Base-by-base conservation (phyloP, 495 filamentous ascomycete genomes). In the Pyrenula massariospora region DNA sequence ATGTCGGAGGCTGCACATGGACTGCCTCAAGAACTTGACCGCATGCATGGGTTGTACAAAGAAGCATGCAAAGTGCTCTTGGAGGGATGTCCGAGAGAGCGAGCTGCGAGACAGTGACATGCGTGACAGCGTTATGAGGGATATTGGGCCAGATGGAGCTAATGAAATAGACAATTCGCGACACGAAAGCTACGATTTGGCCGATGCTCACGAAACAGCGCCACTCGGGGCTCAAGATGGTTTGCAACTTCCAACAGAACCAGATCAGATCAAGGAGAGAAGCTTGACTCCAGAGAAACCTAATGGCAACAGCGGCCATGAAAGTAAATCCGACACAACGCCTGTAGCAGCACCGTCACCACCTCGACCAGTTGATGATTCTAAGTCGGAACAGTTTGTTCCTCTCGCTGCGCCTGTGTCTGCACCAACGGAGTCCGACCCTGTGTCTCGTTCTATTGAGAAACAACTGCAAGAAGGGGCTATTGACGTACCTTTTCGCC, bases 41-140 rank as follows among this genome's bases (percentile, higher is more conserved):
- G 87, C 89, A 22, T 95, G 89, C 66, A 78, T 86, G 67, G 88
- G 87, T 36, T 95, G 89, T 68, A 93, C 89, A 1, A 88, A 86
- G 67, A 91, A 92, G 68, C 89, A 93, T 63, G 86, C 87, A 12
- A 90, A 87, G 58, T 95, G 89, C 66, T 81, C 78, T 22, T 95
- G 89, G 89, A 84, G 82, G 58, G 81, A 85, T 55, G 78, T 91
- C 52, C 84, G 80, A 42, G 82, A 89, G 51, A 81, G 83, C 0
- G 89, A 93, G 63, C 59, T 89, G 10, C 68, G 59, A 10, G 71
- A 74, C 15, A 53, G 51, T 2, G 68, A 74, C 8, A n/a, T n/a
- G n/a, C n/a, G n/a, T n/a, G 61, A 57, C 1, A 53, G 62, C 10
- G 59, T 50, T 49, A 22, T 52, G 36, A 10, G 20, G 23, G 23